These are phyloP conservation scores for Primulina tabacum DNA, from an alignment of 257 asterid species.

Conservation along the genomic window DNA sequence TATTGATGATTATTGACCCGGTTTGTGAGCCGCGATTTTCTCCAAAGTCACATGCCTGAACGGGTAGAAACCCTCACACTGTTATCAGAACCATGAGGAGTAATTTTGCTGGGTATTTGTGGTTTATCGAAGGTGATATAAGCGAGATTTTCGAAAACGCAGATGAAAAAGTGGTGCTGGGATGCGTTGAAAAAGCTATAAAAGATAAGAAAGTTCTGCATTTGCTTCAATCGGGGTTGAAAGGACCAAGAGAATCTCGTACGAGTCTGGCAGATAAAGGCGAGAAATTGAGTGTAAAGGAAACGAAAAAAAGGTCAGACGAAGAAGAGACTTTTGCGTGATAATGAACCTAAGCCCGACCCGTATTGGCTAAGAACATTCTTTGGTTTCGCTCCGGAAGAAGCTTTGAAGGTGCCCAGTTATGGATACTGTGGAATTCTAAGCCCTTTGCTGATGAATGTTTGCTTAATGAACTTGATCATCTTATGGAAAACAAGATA, in stretches of 20 bases:
- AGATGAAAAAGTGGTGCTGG: slow-evolving; percentile 47
- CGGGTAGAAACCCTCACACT: slow-evolving; percentile 89
- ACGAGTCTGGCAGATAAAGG: slow-evolving; percentile 30
- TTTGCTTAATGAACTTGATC: slow-evolving; percentile 73
- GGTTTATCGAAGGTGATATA: slow-evolving; percentile 86
- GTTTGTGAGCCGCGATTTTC: slow-evolving; percentile 77
- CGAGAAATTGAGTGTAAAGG: slow-evolving; percentile 34
- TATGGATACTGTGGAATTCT: slow-evolving; percentile 84
- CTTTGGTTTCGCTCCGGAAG: slow-evolving; percentile 85
- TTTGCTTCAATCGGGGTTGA: slow-evolving; percentile 66
- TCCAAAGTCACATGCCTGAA: slow-evolving; percentile 76
- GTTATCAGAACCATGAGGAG: slow-evolving; percentile 90
- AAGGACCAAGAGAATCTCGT: slow-evolving; percentile 24
- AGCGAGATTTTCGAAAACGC: slow-evolving; percentile 48
- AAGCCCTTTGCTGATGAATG: slow-evolving; percentile 77
- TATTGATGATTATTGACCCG: slow-evolving; percentile 78
- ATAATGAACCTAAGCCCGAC: slow-evolving; percentile 85
- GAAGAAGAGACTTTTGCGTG: slow-evolving; percentile 67
- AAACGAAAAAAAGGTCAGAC: slow-evolving; percentile 71
- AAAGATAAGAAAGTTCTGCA: slow-evolving; percentile 73
- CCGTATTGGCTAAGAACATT: slow-evolving; percentile 90
- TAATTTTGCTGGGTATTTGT: slow-evolving; percentile 90
- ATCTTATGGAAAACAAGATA: slow-evolving; percentile 65
- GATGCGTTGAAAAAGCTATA: slow-evolving; percentile 50
- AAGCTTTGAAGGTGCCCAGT: slow-evolving; percentile 77